phyloP scores from a whole-genome alignment of 192 early-diverging fungal species.

The Coemansia asiatica region DNA sequence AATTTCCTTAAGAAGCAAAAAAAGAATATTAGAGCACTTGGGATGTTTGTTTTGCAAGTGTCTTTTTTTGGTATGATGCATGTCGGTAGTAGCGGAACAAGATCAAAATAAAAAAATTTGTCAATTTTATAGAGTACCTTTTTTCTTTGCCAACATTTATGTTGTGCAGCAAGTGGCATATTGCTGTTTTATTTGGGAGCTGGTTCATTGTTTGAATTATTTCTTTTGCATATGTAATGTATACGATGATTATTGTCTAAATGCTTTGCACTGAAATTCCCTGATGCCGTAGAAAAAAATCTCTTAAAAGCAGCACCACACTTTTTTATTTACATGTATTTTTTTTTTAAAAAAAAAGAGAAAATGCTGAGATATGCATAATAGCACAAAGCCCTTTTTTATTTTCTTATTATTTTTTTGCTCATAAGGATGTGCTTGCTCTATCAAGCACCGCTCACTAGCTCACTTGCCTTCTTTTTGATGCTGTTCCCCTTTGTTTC shows the following conservation, averaged over 20 bases:
- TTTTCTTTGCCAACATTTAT: neutral
- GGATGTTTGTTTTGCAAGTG: constrained; percentile 4
- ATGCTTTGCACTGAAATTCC: neutral
- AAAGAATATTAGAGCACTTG: too few relatives aligned
- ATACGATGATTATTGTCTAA: neutral
- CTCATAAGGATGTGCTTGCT: too few relatives aligned
- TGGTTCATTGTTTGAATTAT: neutral
- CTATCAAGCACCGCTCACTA: too few relatives aligned
- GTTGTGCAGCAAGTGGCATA: neutral
- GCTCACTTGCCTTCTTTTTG: neutral
- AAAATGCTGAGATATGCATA: neutral
- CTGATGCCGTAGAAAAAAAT: neutral
- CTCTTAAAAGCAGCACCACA: neutral
- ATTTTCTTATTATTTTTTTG: neutral
- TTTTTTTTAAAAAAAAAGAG: neutral
- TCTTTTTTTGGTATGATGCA: neutral
- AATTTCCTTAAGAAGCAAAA: too few relatives aligned
- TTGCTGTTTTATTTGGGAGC: neutral
- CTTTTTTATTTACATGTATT: neutral
- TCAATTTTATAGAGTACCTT: neutral
- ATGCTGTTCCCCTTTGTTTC: neutral
- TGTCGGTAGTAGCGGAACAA: constrained; percentile 3
- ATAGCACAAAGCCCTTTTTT: neutral
- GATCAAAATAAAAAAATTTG: constrained; percentile 3
- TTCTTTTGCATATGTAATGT: neutral